Base-by-base conservation (phyloP, 345 rosid species). In the Rhodamnia rubescens region DNA sequence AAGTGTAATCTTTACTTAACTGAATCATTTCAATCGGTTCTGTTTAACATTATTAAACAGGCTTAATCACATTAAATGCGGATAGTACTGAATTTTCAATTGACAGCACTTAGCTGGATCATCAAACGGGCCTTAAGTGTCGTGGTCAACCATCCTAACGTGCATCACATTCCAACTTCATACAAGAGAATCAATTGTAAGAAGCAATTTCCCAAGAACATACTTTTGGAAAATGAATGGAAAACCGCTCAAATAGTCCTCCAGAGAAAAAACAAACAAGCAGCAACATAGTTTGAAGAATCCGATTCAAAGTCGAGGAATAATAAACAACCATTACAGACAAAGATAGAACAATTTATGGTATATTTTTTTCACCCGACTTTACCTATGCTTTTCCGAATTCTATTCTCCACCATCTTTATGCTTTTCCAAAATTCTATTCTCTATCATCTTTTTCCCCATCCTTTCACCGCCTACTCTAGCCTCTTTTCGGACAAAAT, bases 11-110 rank as follows among this genome's bases (percentile, higher is more conserved):
- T 58, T 58, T 58, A n/a, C 16, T n/a, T 29, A 58, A n/a, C 13
- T 5, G 3, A 58, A n/a, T 58, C 18, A 58, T 58, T 58, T 58
- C 0, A 0, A 0, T 11, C 61, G 11, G n/a, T 58, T 58, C 6
- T n/a, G n/a, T 13, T 59, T 16, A 27, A 59, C 18, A 15, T 52
- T 52, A 52, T 52, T 13, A 52, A 13, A 14, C 6, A 13, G 18
- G 15, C 32, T 58, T 58, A 5, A 58, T 58, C 4, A 12, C 74
- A 27, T 6, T 59, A 6, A 52, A 16, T 15, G 6, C 1, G 6
- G 2, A 59, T n/a, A 59, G 74, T 59, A 1, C 18, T 59, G 74
- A 27, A 59, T 13, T n/a, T 59, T n/a, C 5, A 59, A 59, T 59
- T 59, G 27, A 32, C 9, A 27, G 36, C 9, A 27, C 18, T 59